Evolutionary conservation across 2,329 filamentous ascomycete genomes (phyloP).

Genomic region (Trichoderma brevicompactum): DNA sequence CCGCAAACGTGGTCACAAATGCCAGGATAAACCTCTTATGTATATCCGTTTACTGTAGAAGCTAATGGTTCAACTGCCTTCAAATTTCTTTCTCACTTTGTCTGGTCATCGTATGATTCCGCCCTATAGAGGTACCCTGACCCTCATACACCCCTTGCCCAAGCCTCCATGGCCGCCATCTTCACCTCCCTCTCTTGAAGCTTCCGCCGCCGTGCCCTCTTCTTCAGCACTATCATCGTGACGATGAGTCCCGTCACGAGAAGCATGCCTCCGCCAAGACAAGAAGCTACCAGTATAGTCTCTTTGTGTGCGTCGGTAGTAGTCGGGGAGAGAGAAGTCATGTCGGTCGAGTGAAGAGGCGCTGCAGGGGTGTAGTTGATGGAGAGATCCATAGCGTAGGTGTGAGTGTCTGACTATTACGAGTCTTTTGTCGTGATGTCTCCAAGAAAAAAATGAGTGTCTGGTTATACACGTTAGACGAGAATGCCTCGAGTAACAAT

Average conservation of each 20-base stretch:
- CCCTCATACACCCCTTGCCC: neutral
- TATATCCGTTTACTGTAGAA: too few relatives aligned
- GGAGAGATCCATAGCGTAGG: neutral
- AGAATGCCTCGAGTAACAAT: neutral
- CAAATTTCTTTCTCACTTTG: too few relatives aligned
- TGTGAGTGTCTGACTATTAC: neutral
- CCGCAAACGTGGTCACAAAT: too few relatives aligned
- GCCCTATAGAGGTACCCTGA: too few relatives aligned
- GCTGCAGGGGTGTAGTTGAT: neutral
- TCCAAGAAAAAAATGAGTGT: neutral
- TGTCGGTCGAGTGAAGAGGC: neutral
- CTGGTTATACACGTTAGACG: neutral
- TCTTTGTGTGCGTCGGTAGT: neutral
- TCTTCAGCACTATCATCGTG: conserved; percentile 4
- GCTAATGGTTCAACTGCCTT: too few relatives aligned
- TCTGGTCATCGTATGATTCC: neutral
- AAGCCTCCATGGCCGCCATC: conserved; percentile 12
- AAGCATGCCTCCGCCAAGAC: conserved; percentile 9
- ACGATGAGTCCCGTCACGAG: neutral
- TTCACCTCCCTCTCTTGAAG: neutral
- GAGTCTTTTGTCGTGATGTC: neutral
- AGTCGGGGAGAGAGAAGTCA: neutral
- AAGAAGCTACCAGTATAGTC: conserved; percentile 15
- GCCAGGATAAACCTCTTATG: too few relatives aligned
- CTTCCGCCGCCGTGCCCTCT: conserved; percentile 2